Evolutionary conservation across 495 filamentous ascomycete species (phyloP).

Genomic region (Penicillium longicatenatum): DNA sequence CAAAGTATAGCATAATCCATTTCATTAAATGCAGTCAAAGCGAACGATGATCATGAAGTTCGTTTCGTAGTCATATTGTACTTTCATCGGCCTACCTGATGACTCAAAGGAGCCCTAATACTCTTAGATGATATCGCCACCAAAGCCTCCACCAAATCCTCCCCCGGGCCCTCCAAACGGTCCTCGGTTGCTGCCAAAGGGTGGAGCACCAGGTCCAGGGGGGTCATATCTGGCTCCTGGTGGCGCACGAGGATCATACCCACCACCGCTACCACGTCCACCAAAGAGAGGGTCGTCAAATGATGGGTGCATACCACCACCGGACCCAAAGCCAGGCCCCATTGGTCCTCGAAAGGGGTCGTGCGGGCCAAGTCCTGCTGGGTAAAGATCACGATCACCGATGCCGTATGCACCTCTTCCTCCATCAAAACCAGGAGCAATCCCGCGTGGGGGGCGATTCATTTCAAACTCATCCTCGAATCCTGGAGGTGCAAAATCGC

Average conservation of each 20-base stretch:
- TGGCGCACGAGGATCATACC: constrained; percentile 48
- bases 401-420: constrained; percentile 63
- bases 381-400: constrained; percentile 85
- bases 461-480: constrained; percentile 96
- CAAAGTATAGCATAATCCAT: background rate
- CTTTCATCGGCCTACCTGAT: background rate
- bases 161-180: constrained; percentile 46
- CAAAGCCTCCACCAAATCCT: constrained; percentile 57
- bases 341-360: constrained; percentile 74
- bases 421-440: constrained; percentile 40
- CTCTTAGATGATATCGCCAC: constrained; percentile 67
- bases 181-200: constrained; percentile 50
- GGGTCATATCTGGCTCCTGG: constrained; percentile 77
- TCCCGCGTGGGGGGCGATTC: constrained; percentile 62
- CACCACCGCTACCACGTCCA: constrained; percentile 53
- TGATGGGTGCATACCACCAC: constrained; percentile 91
- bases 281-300: constrained; percentile 91
- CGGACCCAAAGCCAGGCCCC: constrained; percentile 53
- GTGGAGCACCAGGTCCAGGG: constrained; percentile 68
- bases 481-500: constrained; percentile 82
- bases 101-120: background rate
- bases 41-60: background rate
- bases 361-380: constrained; percentile 79
- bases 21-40: background rate
- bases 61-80: background rate